phyloP scores from a whole-genome alignment of 2,329 filamentous ascomycete species.

The Fusarium buxicola region DNA sequence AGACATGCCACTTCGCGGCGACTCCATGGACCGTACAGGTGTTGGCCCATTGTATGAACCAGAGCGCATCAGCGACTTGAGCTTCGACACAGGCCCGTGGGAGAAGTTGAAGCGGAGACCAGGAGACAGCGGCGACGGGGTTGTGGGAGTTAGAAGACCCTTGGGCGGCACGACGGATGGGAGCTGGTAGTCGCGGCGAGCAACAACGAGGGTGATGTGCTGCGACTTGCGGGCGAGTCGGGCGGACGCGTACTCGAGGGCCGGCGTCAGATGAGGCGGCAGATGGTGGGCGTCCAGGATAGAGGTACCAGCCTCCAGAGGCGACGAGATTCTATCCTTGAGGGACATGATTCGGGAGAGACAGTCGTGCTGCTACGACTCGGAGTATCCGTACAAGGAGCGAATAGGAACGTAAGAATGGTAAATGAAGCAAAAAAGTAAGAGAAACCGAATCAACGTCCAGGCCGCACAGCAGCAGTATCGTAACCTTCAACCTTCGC shows the following conservation, averaged over 20 bases:
- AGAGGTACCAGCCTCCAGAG: constrained; percentile 71
- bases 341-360: constrained; percentile 54
- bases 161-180: constrained; percentile 50
- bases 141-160: constrained; percentile 40
- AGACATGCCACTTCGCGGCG: constrained; percentile 42
- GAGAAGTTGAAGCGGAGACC: constrained; percentile 49
- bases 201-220: constrained; percentile 68
- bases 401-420: constrained; percentile 1
- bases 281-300: constrained; percentile 68
- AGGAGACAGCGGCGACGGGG: constrained; percentile 47
- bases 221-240: constrained; percentile 66
- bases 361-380: constrained; percentile 29
- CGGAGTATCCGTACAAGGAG: constrained; percentile 3
- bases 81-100: constrained; percentile 48
- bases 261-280: constrained; percentile 64
- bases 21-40: constrained; percentile 42
- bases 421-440: constrained; percentile 12
- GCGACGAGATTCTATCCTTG: constrained; percentile 70
- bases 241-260: constrained; percentile 69
- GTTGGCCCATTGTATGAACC: constrained; percentile 36
- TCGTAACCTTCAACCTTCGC: constrained; percentile 25
- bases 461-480: constrained; percentile 39
- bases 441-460: constrained; percentile 12
- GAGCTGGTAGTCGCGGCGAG: constrained; percentile 67
- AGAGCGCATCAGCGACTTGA: constrained; percentile 50